phyloP scores from a whole-genome alignment of 768 basidiomycete genomes.

The Amanita fuliginea region DNA sequence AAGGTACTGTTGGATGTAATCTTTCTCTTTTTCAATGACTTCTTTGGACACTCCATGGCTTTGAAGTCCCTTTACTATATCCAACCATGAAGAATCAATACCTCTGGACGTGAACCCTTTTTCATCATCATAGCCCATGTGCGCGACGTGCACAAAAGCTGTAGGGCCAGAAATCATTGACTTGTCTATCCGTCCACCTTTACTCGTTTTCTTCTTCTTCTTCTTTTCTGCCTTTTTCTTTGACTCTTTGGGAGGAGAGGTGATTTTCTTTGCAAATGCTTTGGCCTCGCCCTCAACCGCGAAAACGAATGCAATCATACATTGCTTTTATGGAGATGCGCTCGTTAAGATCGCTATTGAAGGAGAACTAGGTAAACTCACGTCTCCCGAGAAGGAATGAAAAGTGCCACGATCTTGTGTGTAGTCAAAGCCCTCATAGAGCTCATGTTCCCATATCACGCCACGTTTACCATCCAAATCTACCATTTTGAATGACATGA shows the following conservation, averaged over 20 bases:
- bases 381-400: constrained; percentile 88
- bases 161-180: constrained; percentile 83
- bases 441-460: constrained; percentile 87
- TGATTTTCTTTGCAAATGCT: constrained; percentile 76
- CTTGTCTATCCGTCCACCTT: constrained; percentile 82
- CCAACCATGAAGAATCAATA: constrained; percentile 85
- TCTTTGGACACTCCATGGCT: constrained; percentile 54
- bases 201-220: constrained; percentile 48
- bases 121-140: constrained; percentile 89
- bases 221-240: constrained; percentile 41
- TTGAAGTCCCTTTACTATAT: constrained; percentile 57
- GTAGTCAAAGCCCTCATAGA: constrained; percentile 77
- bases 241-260: constrained; percentile 23
- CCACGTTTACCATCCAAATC: constrained; percentile 79
- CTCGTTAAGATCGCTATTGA: not conserved
- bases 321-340: constrained; percentile 43
- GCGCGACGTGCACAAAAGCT: constrained; percentile 80
- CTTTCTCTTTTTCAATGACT: constrained; percentile 67
- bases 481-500: constrained; percentile 64
- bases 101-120: constrained; percentile 79
- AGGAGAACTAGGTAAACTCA: constrained; percentile 31
- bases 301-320: constrained; percentile 89
- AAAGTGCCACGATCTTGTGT: constrained; percentile 82
- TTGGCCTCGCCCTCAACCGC: constrained; percentile 79
- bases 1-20: constrained; percentile 75